Evolutionary conservation across 225 moss, liverwort and hornwort species (phyloP).

Genomic region (Bryum argenteum): DNA sequence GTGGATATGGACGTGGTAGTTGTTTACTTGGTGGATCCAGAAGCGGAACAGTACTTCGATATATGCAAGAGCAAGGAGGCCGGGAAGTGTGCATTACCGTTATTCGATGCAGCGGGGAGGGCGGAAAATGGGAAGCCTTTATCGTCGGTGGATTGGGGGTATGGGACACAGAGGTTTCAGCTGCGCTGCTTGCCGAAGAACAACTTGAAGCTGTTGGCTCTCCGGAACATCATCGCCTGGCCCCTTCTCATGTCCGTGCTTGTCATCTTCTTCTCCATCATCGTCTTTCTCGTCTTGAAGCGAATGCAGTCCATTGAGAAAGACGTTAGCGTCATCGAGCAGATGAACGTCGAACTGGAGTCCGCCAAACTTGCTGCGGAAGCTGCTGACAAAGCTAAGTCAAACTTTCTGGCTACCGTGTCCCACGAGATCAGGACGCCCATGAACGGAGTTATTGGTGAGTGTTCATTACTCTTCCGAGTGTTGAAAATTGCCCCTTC

Average conservation of each 20-base stretch:
- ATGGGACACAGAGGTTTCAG: slow-evolving; percentile 63
- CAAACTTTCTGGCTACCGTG: slow-evolving; percentile 67
- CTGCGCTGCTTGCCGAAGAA: slow-evolving; percentile 53
- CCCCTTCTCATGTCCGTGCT: slow-evolving; percentile 75
- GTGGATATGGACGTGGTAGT: slow-evolving; percentile 64
- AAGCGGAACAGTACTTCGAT: slow-evolving; percentile 21
- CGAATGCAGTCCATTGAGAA: slow-evolving; percentile 62
- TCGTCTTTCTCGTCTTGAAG: slow-evolving; percentile 55
- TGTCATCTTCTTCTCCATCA: slow-evolving; percentile 53
- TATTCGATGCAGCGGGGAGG: slow-evolving; percentile 53
- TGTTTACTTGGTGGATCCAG: slow-evolving; percentile 37
- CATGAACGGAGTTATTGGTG: slow-evolving; percentile 93
- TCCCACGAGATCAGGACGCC: slow-evolving; percentile 91
- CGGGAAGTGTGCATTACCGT: slow-evolving; percentile 30
- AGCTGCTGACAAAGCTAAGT: slow-evolving; percentile 75
- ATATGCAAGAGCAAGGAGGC: slow-evolving; percentile 33
- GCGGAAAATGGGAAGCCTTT: slow-evolving; percentile 15
- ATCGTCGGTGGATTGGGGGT: slow-evolving; percentile 44
- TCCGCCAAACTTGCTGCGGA: slow-evolving; percentile 65
- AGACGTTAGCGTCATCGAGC: slow-evolving; percentile 52
- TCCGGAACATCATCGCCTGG: slow-evolving; percentile 72
- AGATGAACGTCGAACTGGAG: slow-evolving; percentile 61
- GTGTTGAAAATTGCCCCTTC: not conserved
- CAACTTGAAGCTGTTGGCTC: slow-evolving; percentile 40
- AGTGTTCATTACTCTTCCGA: slow-evolving; percentile 13